Evolutionary conservation across 345 rosid genomes (phyloP).

Genomic region (Iberis pinnata): DNA sequence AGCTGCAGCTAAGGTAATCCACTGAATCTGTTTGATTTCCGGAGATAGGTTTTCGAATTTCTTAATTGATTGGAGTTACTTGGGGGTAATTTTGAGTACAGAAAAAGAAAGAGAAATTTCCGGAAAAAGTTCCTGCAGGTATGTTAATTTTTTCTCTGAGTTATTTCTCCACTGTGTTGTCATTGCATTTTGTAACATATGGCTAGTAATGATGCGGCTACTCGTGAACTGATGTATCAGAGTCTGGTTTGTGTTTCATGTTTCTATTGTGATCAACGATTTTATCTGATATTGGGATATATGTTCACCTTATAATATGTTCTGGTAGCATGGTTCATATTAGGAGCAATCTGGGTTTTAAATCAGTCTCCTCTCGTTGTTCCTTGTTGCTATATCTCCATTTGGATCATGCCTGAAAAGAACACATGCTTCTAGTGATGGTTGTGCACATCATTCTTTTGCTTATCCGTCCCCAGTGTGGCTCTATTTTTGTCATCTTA

Average conservation of each 20-base stretch:
- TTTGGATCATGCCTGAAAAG: conserved; percentile 14
- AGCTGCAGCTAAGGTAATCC: conserved; percentile 69
- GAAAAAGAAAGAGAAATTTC: conserved; percentile 98
- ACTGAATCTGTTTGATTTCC: background rate
- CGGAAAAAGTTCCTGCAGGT: conserved; percentile 90
- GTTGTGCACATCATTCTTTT: conserved; percentile 5
- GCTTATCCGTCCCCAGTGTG: background rate
- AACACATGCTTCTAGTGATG: conserved; percentile 20
- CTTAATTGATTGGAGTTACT: conserved; percentile 9
- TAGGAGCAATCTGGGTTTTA: conserved; percentile 19
- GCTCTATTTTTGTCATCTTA: conserved; percentile 19
- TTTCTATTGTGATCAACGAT: background rate
- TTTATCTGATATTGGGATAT: conserved; percentile 8
- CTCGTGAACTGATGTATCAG: background rate
- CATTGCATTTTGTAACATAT: no score
- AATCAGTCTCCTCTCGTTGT: background rate
- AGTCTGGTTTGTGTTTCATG: background rate
- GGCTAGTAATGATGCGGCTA: background rate
- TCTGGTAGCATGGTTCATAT: conserved; percentile 14
- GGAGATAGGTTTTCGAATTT: background rate
- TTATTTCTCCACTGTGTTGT: background rate
- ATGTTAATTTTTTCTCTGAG: conserved; percentile 1
- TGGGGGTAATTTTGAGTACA: conserved; percentile 26
- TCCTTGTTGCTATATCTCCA: conserved; percentile 13
- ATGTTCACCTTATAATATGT: conserved; percentile 11